phyloP scores from a whole-genome alignment of 2,329 filamentous ascomycete genomes.

The Penicillium freii region DNA sequence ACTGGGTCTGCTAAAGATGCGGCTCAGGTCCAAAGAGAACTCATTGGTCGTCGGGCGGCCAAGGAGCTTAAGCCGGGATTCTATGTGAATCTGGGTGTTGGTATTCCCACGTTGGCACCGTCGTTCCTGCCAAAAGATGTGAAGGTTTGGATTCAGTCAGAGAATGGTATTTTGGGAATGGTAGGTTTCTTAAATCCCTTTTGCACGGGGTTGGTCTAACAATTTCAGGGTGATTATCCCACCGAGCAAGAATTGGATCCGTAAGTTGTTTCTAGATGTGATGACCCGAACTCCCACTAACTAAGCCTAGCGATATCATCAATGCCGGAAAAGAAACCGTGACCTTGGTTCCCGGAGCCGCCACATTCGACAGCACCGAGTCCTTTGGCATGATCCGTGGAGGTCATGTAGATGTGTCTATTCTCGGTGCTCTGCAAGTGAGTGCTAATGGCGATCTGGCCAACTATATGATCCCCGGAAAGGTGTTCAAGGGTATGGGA shows the following conservation, averaged over 20 bases:
- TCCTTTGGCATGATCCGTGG: conserved; percentile 86
- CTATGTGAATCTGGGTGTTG: conserved; percentile 38
- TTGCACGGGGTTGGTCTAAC: neutral
- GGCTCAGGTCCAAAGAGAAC: conserved; percentile 43
- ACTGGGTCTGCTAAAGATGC: conserved; percentile 37
- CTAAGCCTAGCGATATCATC: conserved; percentile 61
- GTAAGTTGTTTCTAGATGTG: conserved; percentile 17
- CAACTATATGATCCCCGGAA: conserved; percentile 89
- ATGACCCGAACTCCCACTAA: neutral
- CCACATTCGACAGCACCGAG: conserved; percentile 75
- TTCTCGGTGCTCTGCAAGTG: conserved; percentile 79
- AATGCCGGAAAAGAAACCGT: conserved; percentile 88
- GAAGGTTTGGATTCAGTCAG: conserved; percentile 79
- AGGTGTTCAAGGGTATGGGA: conserved; percentile 83
- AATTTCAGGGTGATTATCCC: conserved; percentile 65
- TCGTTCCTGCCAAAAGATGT: conserved; percentile 67
- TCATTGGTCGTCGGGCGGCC: conserved; percentile 73
- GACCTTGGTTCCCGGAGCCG: conserved; percentile 71
- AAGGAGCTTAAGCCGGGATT: conserved; percentile 69
- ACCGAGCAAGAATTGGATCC: conserved; percentile 69
- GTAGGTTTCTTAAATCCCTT: conserved; percentile 25
- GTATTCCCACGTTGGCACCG: conserved; percentile 78
- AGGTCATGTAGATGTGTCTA: conserved; percentile 79
- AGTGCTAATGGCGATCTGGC: conserved; percentile 75
- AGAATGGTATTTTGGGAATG: conserved; percentile 83